These are phyloP conservation scores for Alternaria sp. DNA, from an alignment of 2,329 filamentous ascomycete species.

Conservation along the genomic window DNA sequence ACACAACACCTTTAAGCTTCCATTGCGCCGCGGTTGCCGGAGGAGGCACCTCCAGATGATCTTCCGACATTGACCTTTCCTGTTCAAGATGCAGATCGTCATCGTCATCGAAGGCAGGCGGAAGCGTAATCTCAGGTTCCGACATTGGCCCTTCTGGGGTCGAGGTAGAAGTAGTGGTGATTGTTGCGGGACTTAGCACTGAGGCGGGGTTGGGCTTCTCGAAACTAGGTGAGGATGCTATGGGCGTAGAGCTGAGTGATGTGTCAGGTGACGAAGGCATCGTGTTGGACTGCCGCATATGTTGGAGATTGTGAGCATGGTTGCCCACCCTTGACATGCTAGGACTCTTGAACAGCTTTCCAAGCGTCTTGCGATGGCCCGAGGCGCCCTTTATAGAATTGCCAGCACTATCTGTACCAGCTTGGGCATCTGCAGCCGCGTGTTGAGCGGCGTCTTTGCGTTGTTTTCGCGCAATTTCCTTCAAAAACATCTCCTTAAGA, in stretches of 20 bases:
- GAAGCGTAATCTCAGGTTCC: constrained; percentile 41
- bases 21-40: constrained; percentile 84
- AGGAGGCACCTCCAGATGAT: constrained; percentile 50
- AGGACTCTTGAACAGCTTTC: constrained; percentile 68
- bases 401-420: constrained; percentile 22
- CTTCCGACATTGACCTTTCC: constrained; percentile 40
- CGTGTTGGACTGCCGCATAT: constrained; percentile 41
- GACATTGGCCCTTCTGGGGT: constrained; percentile 31
- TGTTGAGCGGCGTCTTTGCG: constrained; percentile 51
- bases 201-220: constrained; percentile 44
- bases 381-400: constrained; percentile 43
- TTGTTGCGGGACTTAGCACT: constrained; percentile 22
- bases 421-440: constrained; percentile 45
- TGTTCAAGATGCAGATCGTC: constrained; percentile 27
- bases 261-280: constrained; percentile 56
- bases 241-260: constrained; percentile 49
- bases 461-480: constrained; percentile 71
- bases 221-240: constrained; percentile 52
- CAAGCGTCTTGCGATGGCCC: constrained; percentile 56
- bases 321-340: constrained; percentile 66
- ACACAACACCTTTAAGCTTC: constrained; percentile 98
- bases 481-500: constrained; percentile 84
- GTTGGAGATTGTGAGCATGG: constrained; percentile 45
- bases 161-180: constrained; percentile 8
- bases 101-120: constrained; percentile 33